Base-by-base conservation (phyloP, 1,284 basidiomycete genomes). In the Ceratobasidium theobromae region DNA sequence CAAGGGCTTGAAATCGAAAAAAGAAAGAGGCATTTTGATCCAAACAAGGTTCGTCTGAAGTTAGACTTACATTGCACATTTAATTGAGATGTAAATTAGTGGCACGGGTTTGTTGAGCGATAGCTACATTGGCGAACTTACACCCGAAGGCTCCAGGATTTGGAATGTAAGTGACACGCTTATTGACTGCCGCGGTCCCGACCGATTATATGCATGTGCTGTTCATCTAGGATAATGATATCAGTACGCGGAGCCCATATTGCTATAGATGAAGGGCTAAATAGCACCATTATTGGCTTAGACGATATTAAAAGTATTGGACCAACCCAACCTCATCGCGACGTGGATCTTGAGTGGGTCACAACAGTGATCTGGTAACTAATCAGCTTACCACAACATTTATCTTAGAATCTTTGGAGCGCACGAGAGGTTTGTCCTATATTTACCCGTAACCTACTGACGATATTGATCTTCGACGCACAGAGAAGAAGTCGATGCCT, bases 71-170 rank as follows among this genome's bases (percentile, higher is more conserved):
- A 18, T 23, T 23, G 18, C 30, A 33, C 16, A 12, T 8, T 23
- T 33, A 3, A 45, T 45, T 30, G 25, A 49, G 1, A 23, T 18
- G 8, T 23, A 8, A 16, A 23, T n/a, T 33, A 69, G 73, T 57
- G 77, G 77, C 11, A 77, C 76, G 6, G 76, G 76, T 51, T 71
- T 75, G 16, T 65, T 77, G 23, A 69, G 72, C 9, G 74, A 76
- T 67, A 72, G 54, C 28, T 55, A 53, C 16, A 67, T 53, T 18
- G 67, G 70, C 14, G 60, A 54, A 27, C 60, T 64, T n/a, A 64
- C 67, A n/a, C 51, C 28, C 12, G 69, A 53, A 46, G 30, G 23
- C 8, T 45, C 53, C 43, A 67, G 58, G 45, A 43, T 69, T 33
- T 69, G 66, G 45, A 67, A 69, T 52, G 69, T 69, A 66, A 62